phyloP scores from a whole-genome alignment of 441 rosid genomes.

The Brassica balearica region DNA sequence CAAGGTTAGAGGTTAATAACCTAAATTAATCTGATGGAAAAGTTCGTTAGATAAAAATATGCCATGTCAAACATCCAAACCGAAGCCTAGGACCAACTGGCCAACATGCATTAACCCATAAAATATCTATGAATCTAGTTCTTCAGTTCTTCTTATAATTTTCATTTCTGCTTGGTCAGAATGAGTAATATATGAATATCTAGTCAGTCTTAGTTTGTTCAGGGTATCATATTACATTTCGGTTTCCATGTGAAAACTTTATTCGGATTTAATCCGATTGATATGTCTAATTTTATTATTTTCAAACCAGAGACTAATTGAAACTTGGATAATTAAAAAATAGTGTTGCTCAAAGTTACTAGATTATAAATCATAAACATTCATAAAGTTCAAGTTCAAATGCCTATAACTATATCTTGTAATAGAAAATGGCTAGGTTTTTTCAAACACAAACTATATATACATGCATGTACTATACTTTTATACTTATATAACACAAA shows the following conservation, averaged over 20 bases:
- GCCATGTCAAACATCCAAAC: not conserved
- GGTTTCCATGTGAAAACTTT: not conserved
- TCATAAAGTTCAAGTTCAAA: not conserved
- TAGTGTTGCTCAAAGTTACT: too few species aligned
- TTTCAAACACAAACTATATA: not conserved
- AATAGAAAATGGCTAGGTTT: not conserved
- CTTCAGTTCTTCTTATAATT: not conserved
- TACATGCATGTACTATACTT: not conserved
- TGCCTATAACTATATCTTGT: not conserved
- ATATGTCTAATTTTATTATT: not conserved
- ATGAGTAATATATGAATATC: too few species aligned
- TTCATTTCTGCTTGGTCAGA: too few species aligned
- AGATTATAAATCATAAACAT: too few species aligned
- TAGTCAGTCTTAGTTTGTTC: too few species aligned
- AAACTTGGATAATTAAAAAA: too few species aligned
- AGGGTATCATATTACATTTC: too few species aligned
- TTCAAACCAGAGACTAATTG: too few species aligned
- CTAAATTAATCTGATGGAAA: not conserved
- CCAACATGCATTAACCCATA: conserved; percentile 4
- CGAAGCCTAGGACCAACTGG: not conserved
- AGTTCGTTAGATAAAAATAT: not conserved
- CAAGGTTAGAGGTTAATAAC: not conserved
- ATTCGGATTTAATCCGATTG: not conserved
- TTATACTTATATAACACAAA: not conserved
- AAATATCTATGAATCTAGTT: not conserved